Percentiles rank a stretch among this genome's conserved stretches.
Evolutionary conservation across 495 filamentous ascomycete genomes (phyloP).

Genomic region (Thozetella sp.): DNA sequence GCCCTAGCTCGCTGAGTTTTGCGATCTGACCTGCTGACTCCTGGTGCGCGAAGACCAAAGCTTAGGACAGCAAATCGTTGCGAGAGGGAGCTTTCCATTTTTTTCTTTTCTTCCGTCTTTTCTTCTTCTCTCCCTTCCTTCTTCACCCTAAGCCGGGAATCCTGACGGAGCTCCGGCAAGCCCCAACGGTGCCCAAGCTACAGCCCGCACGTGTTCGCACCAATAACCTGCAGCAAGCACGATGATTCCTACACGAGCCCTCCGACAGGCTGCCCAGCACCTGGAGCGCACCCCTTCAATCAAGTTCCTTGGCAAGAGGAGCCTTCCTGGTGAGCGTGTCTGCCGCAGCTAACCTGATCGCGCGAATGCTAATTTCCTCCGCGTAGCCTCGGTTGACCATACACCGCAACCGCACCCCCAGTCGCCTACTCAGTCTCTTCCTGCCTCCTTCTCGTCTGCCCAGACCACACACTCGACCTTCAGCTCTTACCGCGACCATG

Average conservation of each 20-base stretch:
- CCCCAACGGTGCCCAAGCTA: not conserved
- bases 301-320: slow-evolving; percentile 87
- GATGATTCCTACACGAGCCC: slow-evolving; percentile 67
- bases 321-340: slow-evolving; percentile 68
- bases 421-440: slow-evolving; percentile 54
- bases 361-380: slow-evolving; percentile 6
- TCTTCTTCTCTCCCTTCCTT: not conserved
- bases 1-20: not conserved
- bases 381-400: slow-evolving; percentile 75
- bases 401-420: slow-evolving; percentile 68
- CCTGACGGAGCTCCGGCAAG: not conserved
- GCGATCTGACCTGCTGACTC: not conserved
- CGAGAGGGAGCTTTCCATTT: not conserved
- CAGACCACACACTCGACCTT: slow-evolving; percentile 78
- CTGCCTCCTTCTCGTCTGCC: slow-evolving; percentile 58
- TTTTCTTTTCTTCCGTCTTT: not conserved
- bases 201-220: not conserved
- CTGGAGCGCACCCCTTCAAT: slow-evolving; percentile 79
- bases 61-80: not conserved
- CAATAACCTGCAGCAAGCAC: slow-evolving; percentile 12
- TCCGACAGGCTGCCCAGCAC: slow-evolving; percentile 65
- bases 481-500: slow-evolving; percentile 87
- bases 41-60: not conserved
- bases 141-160: not conserved
- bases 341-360: slow-evolving; percentile 2